Evolutionary conservation across 2,329 filamentous ascomycete species (phyloP).

Genomic region (Pseudogymnoascus sp.): DNA sequence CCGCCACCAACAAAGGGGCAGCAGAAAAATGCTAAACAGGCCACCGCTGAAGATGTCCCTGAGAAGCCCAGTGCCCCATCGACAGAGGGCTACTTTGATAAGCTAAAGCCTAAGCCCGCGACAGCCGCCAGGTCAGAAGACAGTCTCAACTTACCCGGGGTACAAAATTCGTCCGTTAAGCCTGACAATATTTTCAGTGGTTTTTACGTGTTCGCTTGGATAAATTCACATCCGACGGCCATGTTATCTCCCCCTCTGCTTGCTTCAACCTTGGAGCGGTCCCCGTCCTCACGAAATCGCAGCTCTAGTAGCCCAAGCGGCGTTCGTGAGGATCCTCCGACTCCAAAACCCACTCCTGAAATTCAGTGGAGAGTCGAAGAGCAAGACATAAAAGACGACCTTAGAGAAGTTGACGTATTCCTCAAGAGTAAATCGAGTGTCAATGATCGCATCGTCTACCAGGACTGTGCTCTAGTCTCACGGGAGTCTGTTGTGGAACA

Average conservation of each 20-base stretch:
- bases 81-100: neutral
- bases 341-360: conserved; percentile 6
- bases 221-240: conserved; percentile 13
- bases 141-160: neutral
- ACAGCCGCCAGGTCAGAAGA: neutral
- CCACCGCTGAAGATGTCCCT: neutral
- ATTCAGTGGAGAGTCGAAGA: conserved; percentile 7
- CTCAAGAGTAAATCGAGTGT: conserved; percentile 16
- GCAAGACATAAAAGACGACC: conserved; percentile 12
- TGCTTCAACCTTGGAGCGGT: neutral
- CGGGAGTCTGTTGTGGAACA: conserved; percentile 13
- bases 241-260: neutral
- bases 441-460: conserved; percentile 17
- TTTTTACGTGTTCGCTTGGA: conserved; percentile 24
- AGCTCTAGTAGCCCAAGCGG: neutral
- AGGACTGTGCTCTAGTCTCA: conserved; percentile 10
- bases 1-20: neutral
- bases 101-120: neutral
- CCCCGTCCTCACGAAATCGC: neutral
- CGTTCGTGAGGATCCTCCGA: neutral
- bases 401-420: conserved; percentile 19
- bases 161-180: neutral
- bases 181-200: conserved; percentile 13
- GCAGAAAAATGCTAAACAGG: neutral
- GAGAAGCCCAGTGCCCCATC: neutral